Base-by-base conservation (phyloP, 306 rosid genomes). In the Cicer cuneatum region DNA sequence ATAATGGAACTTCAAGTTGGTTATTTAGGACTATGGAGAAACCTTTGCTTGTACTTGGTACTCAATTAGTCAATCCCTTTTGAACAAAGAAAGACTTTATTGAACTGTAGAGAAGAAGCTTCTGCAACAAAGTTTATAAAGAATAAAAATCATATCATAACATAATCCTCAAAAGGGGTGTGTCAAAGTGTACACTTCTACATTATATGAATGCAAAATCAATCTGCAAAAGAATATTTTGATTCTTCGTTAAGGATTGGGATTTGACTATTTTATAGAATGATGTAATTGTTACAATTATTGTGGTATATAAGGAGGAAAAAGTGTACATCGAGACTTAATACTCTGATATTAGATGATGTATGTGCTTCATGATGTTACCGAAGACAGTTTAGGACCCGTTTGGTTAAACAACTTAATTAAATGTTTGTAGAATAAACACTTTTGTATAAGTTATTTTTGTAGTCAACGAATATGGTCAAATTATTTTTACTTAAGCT, bases 51-150 rank as follows among this genome's bases (percentile, higher is more conserved):
- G 46, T 24, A 53, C 15, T 75, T 41, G 66, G 4, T 15, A 46
- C 39, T 51, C 62, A n/a, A 48, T n/a, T 13, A n/a, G 54, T 48
- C 2, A 39, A 21, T 64, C 53, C 16, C 24, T 65, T 64, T 40
- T 65, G 56, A 16, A 4, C 9, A 47, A 45, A 24, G 35, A 35
- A 64, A 1, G 19, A 48, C 18, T 10, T 54, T 54, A 43, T 54
- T 53, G 57, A 42, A 41, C 48, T 8, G 24, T 13, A 35, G 72
- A 66, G 57, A 68, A 54, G 67, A 66, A 75, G 66, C 21, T 75
- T 66, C 67, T 42, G 35, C 39, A 52, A 41, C 33, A 41, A 39
- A 9, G 8, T 6, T 53, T 19, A 18, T 19, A 13, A 19, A 5
- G 46, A 42, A 24, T 10, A 51, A 16, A 13, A 48, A 13, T 48